Evolutionary conservation across 306 rosid genomes (phyloP), one percentile per base, ranked within the genome.

Genomic region (Cicer judaicum): DNA sequence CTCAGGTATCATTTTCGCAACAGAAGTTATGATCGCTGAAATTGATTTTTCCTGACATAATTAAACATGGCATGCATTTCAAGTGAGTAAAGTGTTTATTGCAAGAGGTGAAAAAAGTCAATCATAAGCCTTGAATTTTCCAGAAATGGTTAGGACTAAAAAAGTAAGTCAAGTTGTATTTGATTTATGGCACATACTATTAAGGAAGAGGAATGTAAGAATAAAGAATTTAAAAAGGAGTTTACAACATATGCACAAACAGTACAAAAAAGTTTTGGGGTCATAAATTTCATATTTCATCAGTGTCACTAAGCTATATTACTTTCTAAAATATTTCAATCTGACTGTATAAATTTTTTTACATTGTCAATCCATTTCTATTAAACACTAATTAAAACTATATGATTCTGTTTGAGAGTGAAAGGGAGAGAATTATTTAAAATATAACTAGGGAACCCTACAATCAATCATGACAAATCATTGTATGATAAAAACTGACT

Each of bases 1-100:
- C 98, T 94, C 91, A 19, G 98, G 98, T 82, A 94, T 84, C 94
- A 94, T 83, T 89, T 85, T 88, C 24, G 90, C 88, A 67, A 88
- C 96, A 44, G 87, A 83, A 78, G 86, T 87, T 81, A 94, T 80
- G 76, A 88, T 87, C 47, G 93, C 86, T 43, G 98, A 91, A 80
- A 94, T 80, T 64, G 98, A 94, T 67, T 88, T 88, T 84, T 91
- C 97, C 98, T 91, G 94, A 70, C 76, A 82, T 29, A 64, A 83
- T 73, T 70, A 48, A 80, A n/a, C 61, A 66, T 47, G 59, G 79
- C 60, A 73, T 39, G 41, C 66, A 49, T 74, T 70, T 73, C 73
- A 64, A 43, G 49, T 57, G 47, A 79, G 62, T 54, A 55, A 44
- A 64, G 67, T 41, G 10, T 52, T 14, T 61, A 12, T n/a, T 24